A percentile compares a stretch with the other conserved stretches of the same genome.
Conservation (phyloP, 208 protist species). For the Leishmania lainsoni region DNA sequence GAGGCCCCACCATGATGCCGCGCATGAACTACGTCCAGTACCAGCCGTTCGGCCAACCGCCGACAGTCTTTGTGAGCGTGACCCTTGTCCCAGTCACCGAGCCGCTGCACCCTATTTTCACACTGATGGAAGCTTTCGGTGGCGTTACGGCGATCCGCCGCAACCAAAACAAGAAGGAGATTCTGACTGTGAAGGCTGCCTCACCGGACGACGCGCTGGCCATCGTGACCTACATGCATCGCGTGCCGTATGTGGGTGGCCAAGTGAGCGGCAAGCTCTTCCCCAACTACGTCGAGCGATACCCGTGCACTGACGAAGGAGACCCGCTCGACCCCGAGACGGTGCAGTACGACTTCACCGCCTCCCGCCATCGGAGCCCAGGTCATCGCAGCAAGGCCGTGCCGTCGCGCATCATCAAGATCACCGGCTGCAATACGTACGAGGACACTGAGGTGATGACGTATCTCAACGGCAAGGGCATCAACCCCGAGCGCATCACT, state of each 20-base stretch:
- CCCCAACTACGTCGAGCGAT: constrained; percentile 82
- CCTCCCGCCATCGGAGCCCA: constrained; percentile 85
- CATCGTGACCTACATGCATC: constrained; percentile 72
- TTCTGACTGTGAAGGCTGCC: constrained; percentile 87
- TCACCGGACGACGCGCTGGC: constrained; percentile 77
- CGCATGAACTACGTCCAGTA: constrained; percentile 33
- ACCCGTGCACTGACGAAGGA: constrained; percentile 87
- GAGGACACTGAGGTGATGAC: constrained; percentile 83
- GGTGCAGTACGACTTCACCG: constrained; percentile 87
- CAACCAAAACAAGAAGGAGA: constrained; percentile 90
- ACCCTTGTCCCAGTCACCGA: constrained; percentile 74
- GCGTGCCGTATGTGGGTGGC: constrained; percentile 76
- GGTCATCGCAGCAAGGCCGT: constrained; percentile 78
- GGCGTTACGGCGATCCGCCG: constrained; percentile 85
- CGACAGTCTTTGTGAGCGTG: constrained; percentile 81
- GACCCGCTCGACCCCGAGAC: constrained; percentile 74
- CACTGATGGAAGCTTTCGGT: constrained; percentile 85
- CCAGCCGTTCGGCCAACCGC: constrained; percentile 34
- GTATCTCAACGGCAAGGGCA: constrained; percentile 78
- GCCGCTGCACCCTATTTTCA: constrained; percentile 84
- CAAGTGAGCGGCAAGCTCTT: constrained; percentile 88
- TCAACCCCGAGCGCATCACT: constrained; percentile 69
- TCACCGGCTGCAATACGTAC: constrained; percentile 78
- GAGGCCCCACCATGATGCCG: constrained; percentile 44
- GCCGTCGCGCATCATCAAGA: constrained; percentile 73